Base-by-base conservation (phyloP, 495 filamentous ascomycete genomes). In the Xylaria intraflava region DNA sequence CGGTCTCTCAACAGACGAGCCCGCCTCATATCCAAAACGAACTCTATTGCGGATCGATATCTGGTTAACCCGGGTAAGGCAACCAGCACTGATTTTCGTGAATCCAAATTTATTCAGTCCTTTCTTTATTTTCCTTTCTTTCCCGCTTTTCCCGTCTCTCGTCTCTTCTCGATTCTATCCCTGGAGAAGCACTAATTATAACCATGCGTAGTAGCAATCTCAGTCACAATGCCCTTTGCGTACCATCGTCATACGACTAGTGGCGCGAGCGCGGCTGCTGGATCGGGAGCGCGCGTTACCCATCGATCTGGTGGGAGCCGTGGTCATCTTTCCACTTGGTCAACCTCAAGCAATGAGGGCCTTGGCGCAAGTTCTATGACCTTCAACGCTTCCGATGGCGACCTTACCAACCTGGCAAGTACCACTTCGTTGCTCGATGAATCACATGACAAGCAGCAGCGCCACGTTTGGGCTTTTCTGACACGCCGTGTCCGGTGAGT, bases 281-380 rank as follows among this genome's bases (percentile, higher is more conserved):
- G 51, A n/a, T 52, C 51, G 3, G 48, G 53, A n/a, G 24, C 53
- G 6, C 47, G 24, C 6, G 31, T 46, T 44, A 19, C 42, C 38
- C 51, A 47, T 26, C 55, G 51, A 50, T 22, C 61, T 7, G 12
- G 41, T 12, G 31, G 46, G 7, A 43, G 41, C 7, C 44, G n/a
- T 26, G 49, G 53, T 19, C 60, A 65, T 46, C 38, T 33, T n/a
- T 17, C 46, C 7, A 54, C 55, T 23, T 51, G 50, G 44, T 62
- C 64, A 11, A 42, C 49, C 9, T 61, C 58, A 6, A 59, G 60
- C 11, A 43, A 42, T 30, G 58, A 66, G 10, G 56, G 49, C 12
- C 30, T 46, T 23, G 16, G 49, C 17, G 14, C 33, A 42, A 35
- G 7, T 10, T 46, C 61, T 39, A 19, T 58, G 26, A 16, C 19